Percentiles rank a stretch among this genome's conserved stretches.
phyloP scores from a whole-genome alignment of 1,284 basidiomycete genomes.

The Pholiota adiposa region DNA sequence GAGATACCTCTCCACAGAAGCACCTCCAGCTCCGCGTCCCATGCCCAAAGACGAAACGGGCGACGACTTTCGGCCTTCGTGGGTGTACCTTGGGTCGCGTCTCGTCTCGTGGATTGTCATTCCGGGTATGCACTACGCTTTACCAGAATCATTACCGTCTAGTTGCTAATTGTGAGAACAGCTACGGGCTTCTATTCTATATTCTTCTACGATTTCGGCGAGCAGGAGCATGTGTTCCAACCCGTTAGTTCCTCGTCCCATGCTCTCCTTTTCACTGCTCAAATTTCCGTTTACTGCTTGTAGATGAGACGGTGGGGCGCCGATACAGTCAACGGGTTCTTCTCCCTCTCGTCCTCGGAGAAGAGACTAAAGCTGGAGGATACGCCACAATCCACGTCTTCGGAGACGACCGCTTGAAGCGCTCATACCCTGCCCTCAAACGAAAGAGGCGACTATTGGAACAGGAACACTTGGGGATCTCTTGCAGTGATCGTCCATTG shows the following conservation, averaged over 20 bases:
- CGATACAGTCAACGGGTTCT: slow-evolving; percentile 43
- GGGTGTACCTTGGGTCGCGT: slow-evolving; percentile 54
- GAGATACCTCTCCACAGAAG: slow-evolving; percentile 13
- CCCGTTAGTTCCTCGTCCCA: slow-evolving; percentile 50
- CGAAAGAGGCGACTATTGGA: neutral
- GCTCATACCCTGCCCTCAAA: neutral
- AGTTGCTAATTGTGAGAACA: slow-evolving; percentile 26
- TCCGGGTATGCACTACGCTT: slow-evolving; percentile 43
- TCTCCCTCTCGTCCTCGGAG: slow-evolving; percentile 56
- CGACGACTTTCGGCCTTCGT: slow-evolving; percentile 56
- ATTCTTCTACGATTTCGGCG: slow-evolving; percentile 71
- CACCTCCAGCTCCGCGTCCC: neutral
- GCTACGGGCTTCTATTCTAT: slow-evolving; percentile 57
- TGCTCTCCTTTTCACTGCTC: neutral
- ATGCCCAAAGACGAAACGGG: slow-evolving; percentile 22
- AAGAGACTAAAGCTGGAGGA: slow-evolving; percentile 33
- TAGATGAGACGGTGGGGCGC: slow-evolving; percentile 54
- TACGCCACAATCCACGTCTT: neutral
- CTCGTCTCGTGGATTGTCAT: slow-evolving; percentile 52
- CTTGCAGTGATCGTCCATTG: neutral
- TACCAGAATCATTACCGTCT: neutral
- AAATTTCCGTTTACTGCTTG: neutral
- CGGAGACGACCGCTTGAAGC: neutral
- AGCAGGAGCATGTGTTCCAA: slow-evolving; percentile 70
- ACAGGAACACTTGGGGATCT: neutral